Evolutionary conservation across 1,284 basidiomycete species (phyloP), one percentile per base, ranked within the genome.

Genomic region (Cryptococcus depauperatus): DNA sequence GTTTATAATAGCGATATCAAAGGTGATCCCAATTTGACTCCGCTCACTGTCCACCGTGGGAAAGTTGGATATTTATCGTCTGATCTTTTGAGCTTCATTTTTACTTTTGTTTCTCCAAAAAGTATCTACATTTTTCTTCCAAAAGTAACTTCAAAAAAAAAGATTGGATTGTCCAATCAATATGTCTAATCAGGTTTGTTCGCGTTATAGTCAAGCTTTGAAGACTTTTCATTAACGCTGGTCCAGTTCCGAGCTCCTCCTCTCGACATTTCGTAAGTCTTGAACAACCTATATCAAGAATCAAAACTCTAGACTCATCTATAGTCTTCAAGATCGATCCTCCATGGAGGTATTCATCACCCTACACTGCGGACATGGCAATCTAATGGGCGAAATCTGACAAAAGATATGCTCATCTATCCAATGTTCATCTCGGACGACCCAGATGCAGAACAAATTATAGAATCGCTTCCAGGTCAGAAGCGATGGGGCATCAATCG

Each of bases 361-460:
- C 84, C 90, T 5, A 77, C 88, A 48, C 78, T 87, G 13, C 82
- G 91, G 34, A 77, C 80, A 71, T 90, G 85, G 80, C 91, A 95
- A 71, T 76, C 77, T 37, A 76, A 79, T 46, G 67, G 69, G 5
- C 78, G 82, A 46, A 76, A 76, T 46, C 78, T 92, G 58, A 83
- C 82, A 28, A 92, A 91, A 70, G 79, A 79, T 49, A 93, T 93
- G 90, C 77, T 96, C 70, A 95, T 95, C 85, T 96, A 95, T 71
- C 91, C 91, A 9, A 90, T 96, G 62, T 95, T 96, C 69, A 85
- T 96, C 62, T 89, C 89, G 16, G 91, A 95, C 68, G 86, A 93
- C 52, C 82, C 87, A 1, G 77, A 90, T 45, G 85, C 87, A 9
- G 79, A 80, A 63, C 79, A 84, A 49, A 77, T 79, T 47, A 90